Evolutionary conservation across 2,329 filamentous ascomycete species (phyloP).

Genomic region (Ramularia endophylla): DNA sequence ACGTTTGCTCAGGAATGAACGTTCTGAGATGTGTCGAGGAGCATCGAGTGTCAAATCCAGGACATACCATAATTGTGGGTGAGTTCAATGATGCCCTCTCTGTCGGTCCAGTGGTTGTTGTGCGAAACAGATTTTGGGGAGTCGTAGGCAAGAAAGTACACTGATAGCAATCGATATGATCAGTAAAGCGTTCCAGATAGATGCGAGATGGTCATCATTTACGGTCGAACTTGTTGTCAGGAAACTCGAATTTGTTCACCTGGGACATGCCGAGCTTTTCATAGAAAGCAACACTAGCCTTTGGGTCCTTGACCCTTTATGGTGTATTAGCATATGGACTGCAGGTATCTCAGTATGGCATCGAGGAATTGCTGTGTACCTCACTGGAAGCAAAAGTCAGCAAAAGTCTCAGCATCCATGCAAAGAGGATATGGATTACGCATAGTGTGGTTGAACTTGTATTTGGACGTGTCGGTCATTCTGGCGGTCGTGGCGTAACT

Average conservation of each 20-base stretch:
- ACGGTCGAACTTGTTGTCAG: slow-evolving; percentile 84
- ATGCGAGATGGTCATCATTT: too few relatives aligned
- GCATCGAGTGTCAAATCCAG: too few relatives aligned
- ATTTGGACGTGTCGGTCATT: slow-evolving; percentile 56
- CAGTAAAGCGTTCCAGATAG: too few relatives aligned
- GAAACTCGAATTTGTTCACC: slow-evolving; percentile 73
- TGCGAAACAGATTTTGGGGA: slow-evolving; percentile 66
- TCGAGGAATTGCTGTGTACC: too few relatives aligned
- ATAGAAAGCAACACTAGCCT: slow-evolving; percentile 81
- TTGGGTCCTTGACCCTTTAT: slow-evolving; percentile 81
- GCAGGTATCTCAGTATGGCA: too few relatives aligned
- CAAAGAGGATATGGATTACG: too few relatives aligned
- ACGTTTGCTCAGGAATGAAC: too few relatives aligned
- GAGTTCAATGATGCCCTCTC: slow-evolving; percentile 74
- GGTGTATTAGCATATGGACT: slow-evolving; percentile 56
- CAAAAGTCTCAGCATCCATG: too few relatives aligned
- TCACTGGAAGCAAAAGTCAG: too few relatives aligned
- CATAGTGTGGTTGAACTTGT: slow-evolving; percentile 59
- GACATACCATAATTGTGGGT: slow-evolving; percentile 67
- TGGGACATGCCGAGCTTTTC: slow-evolving; percentile 83
- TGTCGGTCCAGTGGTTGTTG: slow-evolving; percentile 69
- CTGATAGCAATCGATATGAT: too few relatives aligned
- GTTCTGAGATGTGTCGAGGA: too few relatives aligned
- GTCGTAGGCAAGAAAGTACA: slow-evolving; percentile 94
- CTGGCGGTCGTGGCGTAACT: slow-evolving; percentile 36